Evolutionary conservation across 2,329 filamentous ascomycete genomes (phyloP), one percentile per base, ranked within the genome.

Genomic region (Aspergillus aculeatus): DNA sequence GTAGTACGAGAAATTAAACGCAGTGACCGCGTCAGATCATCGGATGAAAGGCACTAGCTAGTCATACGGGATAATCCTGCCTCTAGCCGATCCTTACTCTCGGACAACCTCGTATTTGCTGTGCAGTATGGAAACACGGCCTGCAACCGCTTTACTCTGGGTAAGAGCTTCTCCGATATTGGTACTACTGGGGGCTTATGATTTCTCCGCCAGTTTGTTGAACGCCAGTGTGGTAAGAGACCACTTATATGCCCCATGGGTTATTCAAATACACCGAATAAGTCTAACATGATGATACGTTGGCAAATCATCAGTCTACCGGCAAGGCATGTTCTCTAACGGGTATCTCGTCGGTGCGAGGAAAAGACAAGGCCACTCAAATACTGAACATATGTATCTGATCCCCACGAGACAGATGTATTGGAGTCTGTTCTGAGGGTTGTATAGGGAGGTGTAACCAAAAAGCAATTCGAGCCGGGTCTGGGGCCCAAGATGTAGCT

Each of bases 301-400:
- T 44, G 38, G 23, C n/a, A 41, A 31, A 50, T 54, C 38, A 44
- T 47, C 56, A 48, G 47, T 48, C 38, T 47, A 23, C 16, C 47
- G 21, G 38, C 50, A 48, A 29, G 38, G 44, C 29, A 50, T 57
- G 56, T 58, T 44, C 59, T 63, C 59, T 63, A 63, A 61, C 38
- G 54, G 56, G 59, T 59, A 59, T 63, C 59, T 57, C 26, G 55
- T 26, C 44, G 31, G 44, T 49, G 29, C 57, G 47, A 56, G 53
- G n/a, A 53, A 55, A 58, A 26, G 54, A 55, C n/a, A 55, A 55
- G 47, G 41, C 53, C 53, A 47, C 38, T 47, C 53, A 16, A 49
- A 38, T 47, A 52, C 54, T 32, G 16, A 24, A 16, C 32, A 48
- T 58, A 58, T 35, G 56, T 31, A 57, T 56, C 24, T 29, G 47